These are phyloP conservation scores for Trichoderma oligosporum DNA, from an alignment of 2,329 filamentous ascomycete genomes.

Conservation along the genomic window DNA sequence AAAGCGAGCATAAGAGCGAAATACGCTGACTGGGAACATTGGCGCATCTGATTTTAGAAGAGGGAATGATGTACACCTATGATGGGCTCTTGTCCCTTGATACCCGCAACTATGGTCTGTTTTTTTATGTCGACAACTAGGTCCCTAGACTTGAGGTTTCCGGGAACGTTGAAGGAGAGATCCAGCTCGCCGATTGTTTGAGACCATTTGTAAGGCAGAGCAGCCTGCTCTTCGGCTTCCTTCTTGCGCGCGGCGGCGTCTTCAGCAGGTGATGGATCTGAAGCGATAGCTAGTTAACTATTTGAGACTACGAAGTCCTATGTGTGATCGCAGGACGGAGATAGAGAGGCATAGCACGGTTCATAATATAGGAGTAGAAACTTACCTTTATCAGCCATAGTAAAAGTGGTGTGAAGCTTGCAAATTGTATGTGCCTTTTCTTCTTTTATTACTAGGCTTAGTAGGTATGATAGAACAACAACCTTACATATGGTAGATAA, in stretches of 20 bases:
- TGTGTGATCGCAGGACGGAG: background rate
- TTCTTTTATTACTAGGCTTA: background rate
- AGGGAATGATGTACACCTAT: constrained; percentile 60
- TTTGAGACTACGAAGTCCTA: background rate
- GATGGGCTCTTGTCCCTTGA: constrained; percentile 85
- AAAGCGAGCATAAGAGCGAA: background rate
- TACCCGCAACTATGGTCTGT: constrained; percentile 68
- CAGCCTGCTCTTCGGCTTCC: constrained; percentile 82
- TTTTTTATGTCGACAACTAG: constrained; percentile 80
- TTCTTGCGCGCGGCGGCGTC: constrained; percentile 59
- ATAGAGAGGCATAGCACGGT: no score
- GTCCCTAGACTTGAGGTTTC: constrained; percentile 79
- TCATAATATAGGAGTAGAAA: no score
- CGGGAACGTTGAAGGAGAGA: constrained; percentile 71
- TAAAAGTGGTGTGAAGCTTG: constrained; percentile 12
- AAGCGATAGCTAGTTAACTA: constrained; percentile 11
- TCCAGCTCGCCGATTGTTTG: constrained; percentile 90
- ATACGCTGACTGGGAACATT: background rate
- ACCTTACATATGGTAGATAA: background rate
- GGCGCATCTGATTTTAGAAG: background rate
- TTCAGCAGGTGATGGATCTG: constrained; percentile 54
- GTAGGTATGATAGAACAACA: no score
- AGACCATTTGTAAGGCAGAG: constrained; percentile 94
- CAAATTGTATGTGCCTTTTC: background rate
- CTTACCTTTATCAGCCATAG: constrained; percentile 43